Evolutionary conservation across 2,329 filamentous ascomycete species (phyloP).

Genomic region (Teratosphaeriaceae sp.): DNA sequence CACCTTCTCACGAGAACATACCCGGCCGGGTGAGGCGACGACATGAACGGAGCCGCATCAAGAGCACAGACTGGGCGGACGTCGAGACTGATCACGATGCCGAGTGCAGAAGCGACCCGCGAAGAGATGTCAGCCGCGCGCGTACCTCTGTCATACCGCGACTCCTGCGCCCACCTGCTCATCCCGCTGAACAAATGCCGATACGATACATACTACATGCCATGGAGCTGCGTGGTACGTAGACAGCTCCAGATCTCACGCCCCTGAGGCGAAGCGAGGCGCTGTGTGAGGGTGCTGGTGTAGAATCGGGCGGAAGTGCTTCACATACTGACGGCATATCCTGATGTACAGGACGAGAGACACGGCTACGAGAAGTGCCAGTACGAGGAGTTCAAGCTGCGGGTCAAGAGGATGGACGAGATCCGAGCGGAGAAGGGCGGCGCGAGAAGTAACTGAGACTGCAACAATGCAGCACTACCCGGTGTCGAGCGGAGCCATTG

Average conservation of each 20-base stretch:
- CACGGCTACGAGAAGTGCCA: constrained; percentile 99
- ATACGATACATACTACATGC: constrained; percentile 82
- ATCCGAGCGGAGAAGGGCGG: constrained; percentile 78
- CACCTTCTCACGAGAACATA: background rate
- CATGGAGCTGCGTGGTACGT: constrained; percentile 94
- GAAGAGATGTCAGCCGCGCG: constrained; percentile 91
- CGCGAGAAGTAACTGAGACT: constrained; percentile 70
- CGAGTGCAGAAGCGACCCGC: constrained; percentile 61
- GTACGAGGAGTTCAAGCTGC: constrained; percentile 97
- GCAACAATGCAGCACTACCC: no score
- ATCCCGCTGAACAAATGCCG: constrained; percentile 96
- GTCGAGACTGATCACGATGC: background rate
- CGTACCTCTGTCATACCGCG: constrained; percentile 84
- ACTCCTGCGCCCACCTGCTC: constrained; percentile 89
- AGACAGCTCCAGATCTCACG: background rate
- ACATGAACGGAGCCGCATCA: background rate
- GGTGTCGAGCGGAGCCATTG: no score
- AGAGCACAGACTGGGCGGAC: background rate
- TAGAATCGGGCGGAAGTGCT: no score
- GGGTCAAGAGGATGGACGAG: constrained; percentile 98
- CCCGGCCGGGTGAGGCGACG: background rate
- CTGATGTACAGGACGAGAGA: constrained; percentile 68
- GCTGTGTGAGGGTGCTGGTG: no score
- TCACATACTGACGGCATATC: constrained; percentile 3
- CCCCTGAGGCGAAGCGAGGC: no score